Conservation (phyloP, 441 rosid species). For the Erodium texanum region DNA sequence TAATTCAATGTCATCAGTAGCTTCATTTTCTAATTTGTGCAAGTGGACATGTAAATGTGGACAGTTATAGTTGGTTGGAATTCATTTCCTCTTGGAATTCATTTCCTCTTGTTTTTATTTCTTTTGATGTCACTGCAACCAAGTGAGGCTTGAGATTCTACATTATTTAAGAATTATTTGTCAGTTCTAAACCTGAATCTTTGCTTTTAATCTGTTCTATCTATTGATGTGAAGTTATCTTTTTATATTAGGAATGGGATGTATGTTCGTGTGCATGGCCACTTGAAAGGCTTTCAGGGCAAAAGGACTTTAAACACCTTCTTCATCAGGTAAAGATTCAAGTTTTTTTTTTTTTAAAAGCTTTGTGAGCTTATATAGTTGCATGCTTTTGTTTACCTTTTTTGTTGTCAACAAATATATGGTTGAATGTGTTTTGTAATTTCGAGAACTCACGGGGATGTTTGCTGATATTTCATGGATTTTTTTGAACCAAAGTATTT, state of each 20-base stretch:
- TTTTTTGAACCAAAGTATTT: background rate
- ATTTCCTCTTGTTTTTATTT: constrained; percentile 4
- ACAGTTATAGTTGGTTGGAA: background rate
- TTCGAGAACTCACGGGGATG: background rate
- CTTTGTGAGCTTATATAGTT: background rate
- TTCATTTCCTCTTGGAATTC: constrained; percentile 2
- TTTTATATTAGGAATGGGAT: constrained; percentile 51
- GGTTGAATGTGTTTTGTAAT: background rate
- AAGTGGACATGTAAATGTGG: background rate
- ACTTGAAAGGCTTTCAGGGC: constrained; percentile 65
- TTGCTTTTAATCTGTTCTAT: background rate
- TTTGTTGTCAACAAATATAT: background rate
- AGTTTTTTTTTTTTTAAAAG: background rate
- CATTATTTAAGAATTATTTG: background rate
- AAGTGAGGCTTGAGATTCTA: too few species aligned
- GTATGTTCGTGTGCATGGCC: constrained; percentile 86
- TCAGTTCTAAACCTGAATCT: background rate
- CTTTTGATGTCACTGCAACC: background rate
- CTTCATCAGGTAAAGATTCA: constrained; percentile 50
- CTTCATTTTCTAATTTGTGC: background rate
- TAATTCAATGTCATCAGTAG: background rate
- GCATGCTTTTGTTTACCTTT: background rate
- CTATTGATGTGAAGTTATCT: background rate
- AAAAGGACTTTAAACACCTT: constrained; percentile 66
- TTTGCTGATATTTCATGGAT: background rate